phyloP scores from a whole-genome alignment of 2,329 filamentous ascomycete species.

The Paracamarosporium sp. region DNA sequence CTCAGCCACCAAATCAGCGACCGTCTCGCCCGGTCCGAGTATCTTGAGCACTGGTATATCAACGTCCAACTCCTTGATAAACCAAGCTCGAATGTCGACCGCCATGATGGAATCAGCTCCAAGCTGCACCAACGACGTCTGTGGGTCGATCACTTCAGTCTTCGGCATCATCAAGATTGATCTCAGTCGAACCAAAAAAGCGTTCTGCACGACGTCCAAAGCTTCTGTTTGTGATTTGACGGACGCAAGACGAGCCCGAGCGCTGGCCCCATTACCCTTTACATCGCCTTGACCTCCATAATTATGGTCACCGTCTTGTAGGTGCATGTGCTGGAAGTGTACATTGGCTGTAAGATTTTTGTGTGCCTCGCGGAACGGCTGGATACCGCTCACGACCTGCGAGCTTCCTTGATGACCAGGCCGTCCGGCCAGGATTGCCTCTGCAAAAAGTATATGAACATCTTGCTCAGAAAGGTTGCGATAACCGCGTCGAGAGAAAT shows the following conservation, averaged over 20 bases:
- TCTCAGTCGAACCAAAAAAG: conserved; percentile 11
- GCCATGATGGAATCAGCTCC: conserved; percentile 49
- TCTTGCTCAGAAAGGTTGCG: conserved; percentile 19
- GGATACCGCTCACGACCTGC: neutral
- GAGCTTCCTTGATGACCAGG: conserved; percentile 4
- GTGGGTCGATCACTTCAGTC: conserved; percentile 38
- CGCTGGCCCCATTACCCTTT: neutral
- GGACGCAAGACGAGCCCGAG: conserved; percentile 6
- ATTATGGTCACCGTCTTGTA: conserved; percentile 1
- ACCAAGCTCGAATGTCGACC: conserved; percentile 56
- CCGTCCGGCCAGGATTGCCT: conserved; percentile 15
- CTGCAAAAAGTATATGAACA: conserved; percentile 20
- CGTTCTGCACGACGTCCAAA: conserved; percentile 11
- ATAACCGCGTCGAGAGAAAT: conserved; percentile 9
- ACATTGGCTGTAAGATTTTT: conserved; percentile 2
- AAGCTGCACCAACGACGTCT: conserved; percentile 47
- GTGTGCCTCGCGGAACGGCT: conserved; percentile 2
- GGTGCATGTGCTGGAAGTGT: conserved; percentile 10
- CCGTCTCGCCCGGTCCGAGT: conserved; percentile 30
- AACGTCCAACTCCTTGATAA: conserved; percentile 52
- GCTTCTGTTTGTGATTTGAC: conserved; percentile 15
- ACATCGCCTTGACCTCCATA: neutral
- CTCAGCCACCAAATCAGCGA: conserved; percentile 1
- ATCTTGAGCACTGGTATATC: conserved; percentile 58
- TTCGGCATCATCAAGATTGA: conserved; percentile 10